These are phyloP conservation scores for Trifolium repens DNA, from an alignment of 306 rosid species.

Conservation along the genomic window DNA sequence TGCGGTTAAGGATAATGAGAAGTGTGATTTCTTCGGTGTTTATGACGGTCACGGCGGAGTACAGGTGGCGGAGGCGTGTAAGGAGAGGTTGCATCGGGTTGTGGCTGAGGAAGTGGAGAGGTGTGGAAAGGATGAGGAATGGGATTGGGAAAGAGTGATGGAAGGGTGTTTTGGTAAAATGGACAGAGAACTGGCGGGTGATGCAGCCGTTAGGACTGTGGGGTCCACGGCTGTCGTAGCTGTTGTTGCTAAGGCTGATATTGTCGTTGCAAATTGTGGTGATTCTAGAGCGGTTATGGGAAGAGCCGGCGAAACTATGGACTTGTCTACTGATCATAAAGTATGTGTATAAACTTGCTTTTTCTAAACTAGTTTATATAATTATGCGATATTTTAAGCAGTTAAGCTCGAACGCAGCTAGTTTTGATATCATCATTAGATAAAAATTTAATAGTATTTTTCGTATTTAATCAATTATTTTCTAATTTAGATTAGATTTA, in stretches of 20 bases:
- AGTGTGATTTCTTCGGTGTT: slow-evolving; percentile 72
- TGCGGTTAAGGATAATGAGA: slow-evolving; percentile 37
- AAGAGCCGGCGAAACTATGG: slow-evolving; percentile 63
- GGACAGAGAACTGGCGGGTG: slow-evolving; percentile 64
- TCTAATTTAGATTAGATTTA: no score
- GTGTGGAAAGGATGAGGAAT: slow-evolving; percentile 28
- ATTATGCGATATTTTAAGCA: no score
- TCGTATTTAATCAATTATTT: no score
- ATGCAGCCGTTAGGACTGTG: slow-evolving; percentile 56
- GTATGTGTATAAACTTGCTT: slow-evolving; percentile 42
- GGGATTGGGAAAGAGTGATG: slow-evolving; percentile 83
- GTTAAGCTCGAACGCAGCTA: no score
- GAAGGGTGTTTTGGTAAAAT: slow-evolving; percentile 73
- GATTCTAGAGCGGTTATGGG: slow-evolving; percentile 82
- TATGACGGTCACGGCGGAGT: slow-evolving; percentile 91
- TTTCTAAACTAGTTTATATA: no score
- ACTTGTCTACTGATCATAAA: slow-evolving; percentile 83
- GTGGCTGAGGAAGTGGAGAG: slow-evolving; percentile 64
- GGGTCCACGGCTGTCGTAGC: slow-evolving; percentile 78
- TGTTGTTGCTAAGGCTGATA: slow-evolving; percentile 51
- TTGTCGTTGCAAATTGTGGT: slow-evolving; percentile 86
- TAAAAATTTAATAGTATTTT: no score
- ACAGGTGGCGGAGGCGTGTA: slow-evolving; percentile 70
- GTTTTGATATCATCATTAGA: no score
- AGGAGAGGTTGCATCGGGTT: slow-evolving; percentile 58